Evolutionary conservation across 176 grass and related monocot species (phyloP).

Genomic region (Lolium rigidum): DNA sequence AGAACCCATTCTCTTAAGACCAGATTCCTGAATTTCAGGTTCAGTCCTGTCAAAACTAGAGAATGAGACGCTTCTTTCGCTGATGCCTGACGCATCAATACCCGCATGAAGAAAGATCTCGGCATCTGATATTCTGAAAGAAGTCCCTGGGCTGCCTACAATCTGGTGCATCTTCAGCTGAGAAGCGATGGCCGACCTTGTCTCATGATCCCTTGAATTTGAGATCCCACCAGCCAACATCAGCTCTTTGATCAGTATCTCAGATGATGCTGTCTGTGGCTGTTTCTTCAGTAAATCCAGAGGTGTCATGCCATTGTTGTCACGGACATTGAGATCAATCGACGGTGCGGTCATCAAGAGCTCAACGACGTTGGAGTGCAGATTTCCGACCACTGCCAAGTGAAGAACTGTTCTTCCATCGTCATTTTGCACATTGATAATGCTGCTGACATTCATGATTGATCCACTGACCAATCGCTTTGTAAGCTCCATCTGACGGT

Average conservation of each 20-base stretch:
- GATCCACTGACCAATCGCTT: slow-evolving; percentile 55
- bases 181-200: slow-evolving; percentile 63
- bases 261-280: slow-evolving; percentile 67
- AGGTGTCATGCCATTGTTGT: slow-evolving; percentile 75
- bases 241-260: slow-evolving; percentile 86
- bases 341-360: slow-evolving; percentile 68
- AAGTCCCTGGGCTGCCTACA: slow-evolving; percentile 77
- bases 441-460: slow-evolving; percentile 53
- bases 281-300: slow-evolving; percentile 80
- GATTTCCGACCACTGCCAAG: slow-evolving; percentile 72
- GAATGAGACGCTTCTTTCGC: slow-evolving; percentile 62
- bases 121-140: slow-evolving; percentile 77
- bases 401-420: slow-evolving; percentile 83
- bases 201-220: slow-evolving; percentile 61
- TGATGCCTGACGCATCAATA: slow-evolving; percentile 47
- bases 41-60: slow-evolving; percentile 57
- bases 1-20: slow-evolving; percentile 65
- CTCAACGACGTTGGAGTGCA: slow-evolving; percentile 68
- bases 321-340: slow-evolving; percentile 70
- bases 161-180: slow-evolving; percentile 74
- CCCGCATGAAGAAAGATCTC: slow-evolving; percentile 81
- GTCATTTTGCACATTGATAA: slow-evolving; percentile 75
- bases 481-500: slow-evolving; percentile 81
- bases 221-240: slow-evolving; percentile 82
- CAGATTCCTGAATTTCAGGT: slow-evolving; percentile 38